These are phyloP conservation scores for Eucalyptus erythrocorys DNA, from an alignment of 345 rosid genomes.

Conservation along the genomic window DNA sequence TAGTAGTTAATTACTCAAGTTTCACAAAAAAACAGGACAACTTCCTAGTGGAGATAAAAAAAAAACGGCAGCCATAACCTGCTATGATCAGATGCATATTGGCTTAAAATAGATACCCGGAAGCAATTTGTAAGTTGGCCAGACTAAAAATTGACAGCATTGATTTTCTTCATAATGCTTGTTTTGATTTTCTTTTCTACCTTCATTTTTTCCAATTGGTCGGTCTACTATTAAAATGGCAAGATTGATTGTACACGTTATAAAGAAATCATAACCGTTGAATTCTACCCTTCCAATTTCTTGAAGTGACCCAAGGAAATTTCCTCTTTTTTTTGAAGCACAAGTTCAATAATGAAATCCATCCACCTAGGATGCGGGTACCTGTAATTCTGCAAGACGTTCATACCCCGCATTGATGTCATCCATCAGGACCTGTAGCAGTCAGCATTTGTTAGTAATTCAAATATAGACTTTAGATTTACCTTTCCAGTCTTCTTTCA, in stretches of 20 bases:
- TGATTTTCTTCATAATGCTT: background rate
- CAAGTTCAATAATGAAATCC: background rate
- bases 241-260: background rate
- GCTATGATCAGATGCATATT: too few relatives aligned
- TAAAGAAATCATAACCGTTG: background rate
- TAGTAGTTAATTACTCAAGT: too few relatives aligned
- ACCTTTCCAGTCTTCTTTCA: background rate
- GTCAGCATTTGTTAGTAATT: background rate
- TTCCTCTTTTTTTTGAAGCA: too few relatives aligned
- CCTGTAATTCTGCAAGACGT: conserved; percentile 38
- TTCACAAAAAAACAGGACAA: background rate
- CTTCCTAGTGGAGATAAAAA: background rate
- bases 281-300: background rate
- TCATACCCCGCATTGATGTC: conserved; percentile 70
- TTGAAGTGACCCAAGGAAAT: background rate
- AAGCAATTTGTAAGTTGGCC: too few relatives aligned
- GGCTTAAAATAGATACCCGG: too few relatives aligned
- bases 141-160: background rate
- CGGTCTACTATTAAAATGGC: background rate
- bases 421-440: conserved; percentile 74
- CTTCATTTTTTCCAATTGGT: background rate
- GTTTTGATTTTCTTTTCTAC: background rate
- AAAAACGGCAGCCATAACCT: too few relatives aligned
- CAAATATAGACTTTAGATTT: background rate
- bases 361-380: background rate